phyloP scores from a whole-genome alignment of 2,329 filamentous ascomycete genomes.

The Cadophora sp. region DNA sequence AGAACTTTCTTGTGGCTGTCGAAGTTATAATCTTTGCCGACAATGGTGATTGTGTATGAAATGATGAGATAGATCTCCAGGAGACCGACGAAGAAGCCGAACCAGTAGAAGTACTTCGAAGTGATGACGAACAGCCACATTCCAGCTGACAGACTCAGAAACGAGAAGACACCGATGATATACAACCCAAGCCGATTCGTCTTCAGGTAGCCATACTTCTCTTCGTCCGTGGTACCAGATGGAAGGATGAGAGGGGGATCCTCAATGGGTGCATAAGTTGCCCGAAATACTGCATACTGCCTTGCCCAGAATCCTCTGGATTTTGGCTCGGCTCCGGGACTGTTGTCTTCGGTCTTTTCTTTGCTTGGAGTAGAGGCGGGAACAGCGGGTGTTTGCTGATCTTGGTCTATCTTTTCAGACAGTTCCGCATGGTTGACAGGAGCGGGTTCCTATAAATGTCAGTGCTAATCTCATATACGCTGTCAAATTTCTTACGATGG shows the following conservation, averaged over 20 bases:
- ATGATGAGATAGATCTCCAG: conserved; percentile 25
- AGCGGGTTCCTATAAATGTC: conserved; percentile 2
- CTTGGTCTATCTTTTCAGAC: conserved; percentile 6
- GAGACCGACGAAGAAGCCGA: conserved; percentile 21
- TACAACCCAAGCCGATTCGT: conserved; percentile 22
- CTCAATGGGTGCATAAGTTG: conserved; percentile 21
- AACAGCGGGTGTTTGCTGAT: neutral
- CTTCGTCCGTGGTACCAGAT: conserved; percentile 24
- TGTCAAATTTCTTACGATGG: neutral
- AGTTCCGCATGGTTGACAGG: conserved; percentile 2
- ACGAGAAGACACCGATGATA: conserved; percentile 22
- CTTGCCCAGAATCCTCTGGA: conserved; percentile 17
- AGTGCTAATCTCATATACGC: neutral
- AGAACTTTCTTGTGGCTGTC: conserved; percentile 24
- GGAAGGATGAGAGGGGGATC: conserved; percentile 24
- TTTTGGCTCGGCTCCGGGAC: neutral
- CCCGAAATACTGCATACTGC: conserved; percentile 16
- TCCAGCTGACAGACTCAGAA: conserved; percentile 22
- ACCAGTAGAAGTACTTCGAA: conserved; percentile 22
- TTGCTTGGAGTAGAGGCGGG: neutral
- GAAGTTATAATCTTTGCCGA: conserved; percentile 25
- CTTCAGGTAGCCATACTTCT: conserved; percentile 23
- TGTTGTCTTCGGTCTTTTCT: neutral
- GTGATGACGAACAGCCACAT: conserved; percentile 27
- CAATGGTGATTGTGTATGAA: conserved; percentile 25